phyloP scores from a whole-genome alignment of 139 green algal species.

The Haematococcus sp. region DNA sequence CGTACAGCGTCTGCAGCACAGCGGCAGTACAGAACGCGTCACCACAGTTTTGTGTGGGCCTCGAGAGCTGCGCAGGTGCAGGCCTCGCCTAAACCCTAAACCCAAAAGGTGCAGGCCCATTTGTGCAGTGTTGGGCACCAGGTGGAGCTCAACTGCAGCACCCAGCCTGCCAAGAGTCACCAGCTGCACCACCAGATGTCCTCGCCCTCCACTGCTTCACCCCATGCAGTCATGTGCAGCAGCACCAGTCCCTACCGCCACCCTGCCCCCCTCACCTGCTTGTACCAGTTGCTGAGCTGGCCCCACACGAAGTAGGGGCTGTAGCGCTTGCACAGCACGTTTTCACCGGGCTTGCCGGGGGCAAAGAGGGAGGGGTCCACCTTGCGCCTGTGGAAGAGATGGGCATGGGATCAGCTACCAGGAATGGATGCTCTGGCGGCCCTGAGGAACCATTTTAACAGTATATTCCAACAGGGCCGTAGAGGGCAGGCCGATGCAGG shows the following conservation, averaged over 20 bases:
- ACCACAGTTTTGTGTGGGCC: neutral
- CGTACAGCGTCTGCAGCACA: slow-evolving; percentile 76
- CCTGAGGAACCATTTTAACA: neutral
- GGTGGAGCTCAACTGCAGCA: no score
- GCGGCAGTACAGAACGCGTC: neutral
- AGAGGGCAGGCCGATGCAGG: no score
- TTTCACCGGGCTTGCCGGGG: neutral
- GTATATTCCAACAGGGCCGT: neutral
- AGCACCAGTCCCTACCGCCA: no score
- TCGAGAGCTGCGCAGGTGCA: no score
- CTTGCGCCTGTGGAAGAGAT: no score
- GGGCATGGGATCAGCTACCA: neutral
- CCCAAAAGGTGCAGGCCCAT: no score
- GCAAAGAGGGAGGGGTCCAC: neutral
- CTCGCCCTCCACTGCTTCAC: no score
- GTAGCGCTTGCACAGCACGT: slow-evolving; percentile 73
- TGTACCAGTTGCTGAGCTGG: slow-evolving; percentile 86
- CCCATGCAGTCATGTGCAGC: no score
- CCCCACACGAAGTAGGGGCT: slow-evolving; percentile 79
- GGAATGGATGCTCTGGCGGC: neutral
- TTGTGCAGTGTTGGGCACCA: no score
- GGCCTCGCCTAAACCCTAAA: no score
- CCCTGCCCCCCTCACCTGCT: slow-evolving; percentile 35
- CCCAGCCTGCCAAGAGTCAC: no score
- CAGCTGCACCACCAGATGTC: no score